Evolutionary conservation across 192 early-diverging fungal genomes (phyloP).

Genomic region (Glomus cerebriforme): DNA sequence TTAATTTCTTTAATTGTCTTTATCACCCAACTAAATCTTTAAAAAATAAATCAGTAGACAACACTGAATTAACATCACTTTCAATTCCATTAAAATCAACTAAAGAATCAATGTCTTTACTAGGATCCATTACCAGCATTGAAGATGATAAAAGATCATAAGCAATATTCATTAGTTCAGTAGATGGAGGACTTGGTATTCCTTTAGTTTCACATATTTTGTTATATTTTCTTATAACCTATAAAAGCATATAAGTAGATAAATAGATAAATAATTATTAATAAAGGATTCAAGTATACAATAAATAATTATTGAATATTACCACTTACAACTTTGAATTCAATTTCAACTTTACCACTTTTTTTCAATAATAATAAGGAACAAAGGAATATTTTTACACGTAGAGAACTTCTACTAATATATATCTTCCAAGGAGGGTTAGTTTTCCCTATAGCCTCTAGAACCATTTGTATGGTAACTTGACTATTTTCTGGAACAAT

Average conservation of each 20-base stretch:
- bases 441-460: conserved; percentile 82
- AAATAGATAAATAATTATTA: not conserved
- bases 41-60: not conserved
- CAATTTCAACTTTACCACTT: conserved; percentile 70
- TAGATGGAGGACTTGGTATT: not conserved
- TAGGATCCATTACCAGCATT: not conserved
- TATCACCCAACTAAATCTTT: not conserved
- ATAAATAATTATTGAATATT: conserved; percentile 28
- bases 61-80: not conserved
- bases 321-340: conserved; percentile 72
- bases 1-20: too few relatives aligned
- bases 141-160: conserved; percentile 8
- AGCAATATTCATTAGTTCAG: not conserved
- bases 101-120: not conserved
- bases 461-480: conserved; percentile 71
- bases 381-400: conserved; percentile 87
- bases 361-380: conserved; percentile 66
- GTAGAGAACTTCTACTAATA: conserved; percentile 70
- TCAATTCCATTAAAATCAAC: not conserved
- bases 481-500: conserved; percentile 35
- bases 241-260: not conserved
- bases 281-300: not conserved
- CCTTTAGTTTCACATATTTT: conserved; percentile 1
- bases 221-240: not conserved
- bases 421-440: conserved; percentile 73